These are phyloP conservation scores for Volutella citrinella DNA, from an alignment of 2,329 filamentous ascomycete genomes.

Conservation along the genomic window DNA sequence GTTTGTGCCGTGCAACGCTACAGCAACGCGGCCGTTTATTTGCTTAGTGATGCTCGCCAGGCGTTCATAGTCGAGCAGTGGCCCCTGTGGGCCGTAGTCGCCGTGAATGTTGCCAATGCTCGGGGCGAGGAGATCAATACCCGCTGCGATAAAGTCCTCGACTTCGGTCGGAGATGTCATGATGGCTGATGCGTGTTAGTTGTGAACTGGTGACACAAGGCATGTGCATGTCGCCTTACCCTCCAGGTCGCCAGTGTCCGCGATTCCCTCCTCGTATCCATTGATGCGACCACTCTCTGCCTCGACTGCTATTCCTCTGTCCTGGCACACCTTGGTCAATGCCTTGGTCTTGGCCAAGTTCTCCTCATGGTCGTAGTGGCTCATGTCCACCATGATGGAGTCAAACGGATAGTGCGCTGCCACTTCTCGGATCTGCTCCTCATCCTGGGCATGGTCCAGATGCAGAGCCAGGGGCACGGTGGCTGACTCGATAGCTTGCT, in stretches of 20 bases:
- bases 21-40: slow-evolving; percentile 36
- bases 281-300: slow-evolving; percentile 32
- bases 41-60: slow-evolving; percentile 35
- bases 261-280: slow-evolving; percentile 63
- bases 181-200: too few relatives aligned
- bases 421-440: slow-evolving; percentile 50
- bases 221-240: too few relatives aligned
- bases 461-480: slow-evolving; percentile 60
- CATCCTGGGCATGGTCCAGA: slow-evolving; percentile 63
- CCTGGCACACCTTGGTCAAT: slow-evolving; percentile 11
- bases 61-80: slow-evolving; percentile 52
- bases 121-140: slow-evolving; percentile 71
- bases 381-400: slow-evolving; percentile 76
- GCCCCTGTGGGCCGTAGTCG: slow-evolving; percentile 64
- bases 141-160: slow-evolving; percentile 66
- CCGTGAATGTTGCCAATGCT: slow-evolving; percentile 77
- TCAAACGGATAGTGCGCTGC: slow-evolving; percentile 62
- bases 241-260: slow-evolving; percentile 51
- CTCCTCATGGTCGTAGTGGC: slow-evolving; percentile 67
- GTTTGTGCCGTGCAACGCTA: slow-evolving; percentile 56
- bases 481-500: slow-evolving; percentile 51
- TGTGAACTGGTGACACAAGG: too few relatives aligned
- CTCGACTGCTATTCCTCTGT: slow-evolving; percentile 12
- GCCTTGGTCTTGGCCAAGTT: slow-evolving; percentile 46
- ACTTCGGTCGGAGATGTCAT: slow-evolving; percentile 68